A percentile compares a stretch with the other conserved stretches of the same genome.
Evolutionary conservation across 129 eudicot genomes (phyloP).

Genomic region (Solidago caesia): DNA sequence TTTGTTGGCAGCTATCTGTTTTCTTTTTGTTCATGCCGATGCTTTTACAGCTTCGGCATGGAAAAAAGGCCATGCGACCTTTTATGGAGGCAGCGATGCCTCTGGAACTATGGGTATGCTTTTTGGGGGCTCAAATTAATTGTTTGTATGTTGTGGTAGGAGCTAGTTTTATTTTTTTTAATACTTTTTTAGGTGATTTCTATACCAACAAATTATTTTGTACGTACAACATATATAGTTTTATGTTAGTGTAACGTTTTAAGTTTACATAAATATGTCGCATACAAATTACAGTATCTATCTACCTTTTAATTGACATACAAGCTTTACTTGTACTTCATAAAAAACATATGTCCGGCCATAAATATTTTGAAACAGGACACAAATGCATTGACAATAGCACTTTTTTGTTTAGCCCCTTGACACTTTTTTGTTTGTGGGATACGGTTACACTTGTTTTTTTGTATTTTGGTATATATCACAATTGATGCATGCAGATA

Average conservation of each 20-base stretch:
- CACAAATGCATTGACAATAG: too few relatives aligned
- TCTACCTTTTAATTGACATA: too few relatives aligned
- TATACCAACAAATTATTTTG: too few relatives aligned
- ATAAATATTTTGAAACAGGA: too few relatives aligned
- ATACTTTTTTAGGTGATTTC: too few relatives aligned
- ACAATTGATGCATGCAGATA: not conserved
- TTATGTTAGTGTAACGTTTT: too few relatives aligned
- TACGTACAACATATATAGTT: too few relatives aligned
- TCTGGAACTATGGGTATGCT: constrained; percentile 90
- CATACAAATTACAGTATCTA: too few relatives aligned
- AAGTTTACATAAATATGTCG: too few relatives aligned
- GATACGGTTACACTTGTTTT: not conserved
- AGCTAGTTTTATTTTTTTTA: not conserved
- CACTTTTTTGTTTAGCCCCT: not conserved
- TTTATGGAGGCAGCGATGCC: constrained; percentile 93
- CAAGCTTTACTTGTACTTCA: too few relatives aligned
- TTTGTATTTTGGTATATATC: not conserved
- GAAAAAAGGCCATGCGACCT: constrained; percentile 76
- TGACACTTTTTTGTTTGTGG: not conserved
- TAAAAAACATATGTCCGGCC: too few relatives aligned
- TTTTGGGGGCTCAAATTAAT: not conserved
- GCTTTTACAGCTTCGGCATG: constrained; percentile 67
- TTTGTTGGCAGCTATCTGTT: constrained; percentile 28
- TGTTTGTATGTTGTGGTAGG: not conserved
- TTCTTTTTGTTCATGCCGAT: constrained; percentile 28